These are phyloP conservation scores for Dendrostoma leiphaemia DNA, from an alignment of 2,329 filamentous ascomycete species.

Conservation along the genomic window DNA sequence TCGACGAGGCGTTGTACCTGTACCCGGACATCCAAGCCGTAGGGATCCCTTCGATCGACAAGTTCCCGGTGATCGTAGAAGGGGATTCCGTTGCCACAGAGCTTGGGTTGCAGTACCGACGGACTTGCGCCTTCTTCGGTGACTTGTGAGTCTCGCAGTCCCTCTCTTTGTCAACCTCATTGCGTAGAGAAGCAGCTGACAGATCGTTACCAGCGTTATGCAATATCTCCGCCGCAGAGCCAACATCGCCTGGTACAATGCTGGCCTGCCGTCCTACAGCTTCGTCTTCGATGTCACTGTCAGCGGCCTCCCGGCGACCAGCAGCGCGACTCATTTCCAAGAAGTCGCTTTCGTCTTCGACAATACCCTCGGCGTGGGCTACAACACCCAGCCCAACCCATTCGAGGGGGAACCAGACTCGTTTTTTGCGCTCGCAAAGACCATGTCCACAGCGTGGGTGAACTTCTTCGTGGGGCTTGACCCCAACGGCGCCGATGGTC, in stretches of 20 bases:
- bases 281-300: slow-evolving; percentile 45
- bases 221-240: slow-evolving; percentile 35
- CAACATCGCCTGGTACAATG: slow-evolving; percentile 51
- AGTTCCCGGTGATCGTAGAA: slow-evolving; percentile 12
- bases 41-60: slow-evolving; percentile 11
- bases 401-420: slow-evolving; percentile 40
- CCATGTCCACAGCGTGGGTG: slow-evolving; percentile 52
- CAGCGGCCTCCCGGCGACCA: slow-evolving; percentile 23
- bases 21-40: slow-evolving; percentile 17
- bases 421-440: slow-evolving; percentile 39
- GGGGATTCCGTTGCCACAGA: slow-evolving; percentile 6
- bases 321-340: slow-evolving; percentile 34
- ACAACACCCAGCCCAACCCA: slow-evolving; percentile 36
- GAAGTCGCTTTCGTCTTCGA: slow-evolving; percentile 55
- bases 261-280: slow-evolving; percentile 27
- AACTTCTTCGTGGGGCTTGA: slow-evolving; percentile 45
- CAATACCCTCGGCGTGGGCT: slow-evolving; percentile 48
- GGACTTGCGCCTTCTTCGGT: slow-evolving; percentile 15
- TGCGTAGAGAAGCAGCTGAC: neutral
- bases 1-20: slow-evolving; percentile 8
- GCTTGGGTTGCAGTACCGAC: slow-evolving; percentile 16
- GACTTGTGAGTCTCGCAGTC: slow-evolving; percentile 13
- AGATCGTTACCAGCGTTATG: neutral
- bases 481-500: slow-evolving; percentile 35
- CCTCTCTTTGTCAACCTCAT: too few species aligned